Evolutionary conservation across 139 green algal species (phyloP).

Genomic region (Gonium pectorale): DNA sequence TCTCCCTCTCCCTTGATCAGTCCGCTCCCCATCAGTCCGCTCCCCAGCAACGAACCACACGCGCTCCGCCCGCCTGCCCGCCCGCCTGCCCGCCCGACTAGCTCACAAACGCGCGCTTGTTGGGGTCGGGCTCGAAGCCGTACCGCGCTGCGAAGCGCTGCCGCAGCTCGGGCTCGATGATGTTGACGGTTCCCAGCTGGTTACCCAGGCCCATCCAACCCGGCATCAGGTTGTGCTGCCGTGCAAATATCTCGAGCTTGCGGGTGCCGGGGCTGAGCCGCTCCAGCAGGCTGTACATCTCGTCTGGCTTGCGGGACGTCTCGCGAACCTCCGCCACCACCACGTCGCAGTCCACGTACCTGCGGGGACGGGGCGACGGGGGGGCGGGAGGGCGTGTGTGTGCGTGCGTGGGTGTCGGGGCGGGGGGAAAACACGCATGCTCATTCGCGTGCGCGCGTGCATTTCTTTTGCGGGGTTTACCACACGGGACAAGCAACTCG

Average conservation of each 20-base stretch:
- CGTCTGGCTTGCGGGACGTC: constrained; percentile 88
- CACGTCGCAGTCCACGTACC: constrained; percentile 82
- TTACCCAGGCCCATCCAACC: constrained; percentile 91
- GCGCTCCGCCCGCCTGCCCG: not conserved
- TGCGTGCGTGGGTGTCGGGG: no score
- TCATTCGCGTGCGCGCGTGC: no score
- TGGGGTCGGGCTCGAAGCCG: constrained; percentile 29
- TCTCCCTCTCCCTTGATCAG: no score
- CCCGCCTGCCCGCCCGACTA: not conserved
- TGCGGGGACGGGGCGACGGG: not conserved
- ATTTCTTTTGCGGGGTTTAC: no score
- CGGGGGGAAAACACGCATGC: no score
- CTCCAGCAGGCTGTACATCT: constrained; percentile 90
- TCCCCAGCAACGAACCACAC: no score
- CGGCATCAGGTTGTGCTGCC: constrained; percentile 76
- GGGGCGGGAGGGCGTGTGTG: not conserved
- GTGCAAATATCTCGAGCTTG: constrained; percentile 74
- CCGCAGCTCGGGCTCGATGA: constrained; percentile 45
- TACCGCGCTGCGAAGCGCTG: constrained; percentile 41
- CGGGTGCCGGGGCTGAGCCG: constrained; percentile 79
- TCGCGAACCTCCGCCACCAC: constrained; percentile 85
- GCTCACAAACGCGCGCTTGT: not conserved
- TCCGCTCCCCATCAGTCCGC: no score
- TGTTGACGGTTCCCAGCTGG: constrained; percentile 71
- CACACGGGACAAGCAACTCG: no score